A percentile compares a stretch with the other conserved stretches of the same genome.
phyloP scores from a whole-genome alignment of 2,329 filamentous ascomycete genomes.

The Sordariomycetes sp. region DNA sequence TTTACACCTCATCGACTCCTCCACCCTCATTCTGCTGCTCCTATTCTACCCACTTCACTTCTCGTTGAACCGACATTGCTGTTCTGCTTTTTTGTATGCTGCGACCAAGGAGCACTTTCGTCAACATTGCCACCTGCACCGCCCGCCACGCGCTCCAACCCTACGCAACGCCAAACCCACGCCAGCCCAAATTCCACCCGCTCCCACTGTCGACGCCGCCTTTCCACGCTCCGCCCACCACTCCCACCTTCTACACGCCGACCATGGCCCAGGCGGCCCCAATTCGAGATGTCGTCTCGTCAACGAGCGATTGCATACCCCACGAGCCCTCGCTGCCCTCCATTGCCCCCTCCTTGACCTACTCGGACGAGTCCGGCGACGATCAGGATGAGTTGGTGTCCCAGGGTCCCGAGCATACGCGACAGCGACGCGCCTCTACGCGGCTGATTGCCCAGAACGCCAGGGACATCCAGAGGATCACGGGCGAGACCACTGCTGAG shows the following conservation, averaged over 20 bases:
- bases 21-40: no score
- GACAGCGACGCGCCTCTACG: conserved; percentile 58
- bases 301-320: conserved; percentile 30
- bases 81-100: not conserved
- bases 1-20: no score
- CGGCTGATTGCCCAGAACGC: conserved; percentile 56
- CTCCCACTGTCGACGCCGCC: conserved; percentile 3
- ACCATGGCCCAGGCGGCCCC: conserved; percentile 22
- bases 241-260: conserved; percentile 7
- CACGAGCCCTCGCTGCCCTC: conserved; percentile 38
- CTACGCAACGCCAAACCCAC: conserved; percentile 8
- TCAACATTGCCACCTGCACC: no score
- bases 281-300: conserved; percentile 29
- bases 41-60: no score
- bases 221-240: conserved; percentile 2
- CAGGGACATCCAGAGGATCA: conserved; percentile 53
- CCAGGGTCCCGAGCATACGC: conserved; percentile 18
- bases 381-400: conserved; percentile 43
- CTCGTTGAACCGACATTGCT: no score
- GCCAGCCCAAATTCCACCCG: conserved; percentile 4
- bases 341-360: conserved; percentile 51
- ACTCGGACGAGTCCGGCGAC: conserved; percentile 54
- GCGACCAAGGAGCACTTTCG: no score
- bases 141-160: conserved; percentile 10
- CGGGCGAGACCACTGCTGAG: conserved; percentile 53